Base-by-base conservation (phyloP, 2,329 filamentous ascomycete species). In the Xylaria sp. region DNA sequence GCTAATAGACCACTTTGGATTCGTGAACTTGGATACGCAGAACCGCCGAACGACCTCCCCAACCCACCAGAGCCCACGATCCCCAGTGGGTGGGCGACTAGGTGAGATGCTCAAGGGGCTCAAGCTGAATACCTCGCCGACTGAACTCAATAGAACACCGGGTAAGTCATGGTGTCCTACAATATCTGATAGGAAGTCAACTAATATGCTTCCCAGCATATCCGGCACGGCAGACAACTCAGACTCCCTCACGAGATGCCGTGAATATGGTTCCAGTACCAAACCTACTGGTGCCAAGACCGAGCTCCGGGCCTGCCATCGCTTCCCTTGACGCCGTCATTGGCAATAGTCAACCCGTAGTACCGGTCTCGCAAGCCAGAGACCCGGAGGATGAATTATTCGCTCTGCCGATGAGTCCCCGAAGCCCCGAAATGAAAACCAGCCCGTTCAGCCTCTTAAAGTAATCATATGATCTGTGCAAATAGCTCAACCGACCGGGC, bases 391-490 rank as follows among this genome's bases (percentile, higher is more conserved):
- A 96, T 60, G 92, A 90, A 47, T 79, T 96, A 2, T 97, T 97
- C 70, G 92, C 91, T 0, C 81, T 96, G 55, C 91, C 91, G 1
- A 85, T 96, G 76, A 93, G 90, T 69, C 92, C 92, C 1, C 81
- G 92, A 54, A 92, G 90, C 68, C 92, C 92, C 0, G 91, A 95
- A 66, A 91, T 94, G 79, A 85, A 86, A 56, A 90, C 86, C 67
- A 92, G 90, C 70, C 92, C 91, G 0, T 97, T 96, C 70, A 85
- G 82, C 67, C 75, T 83, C 30, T 63, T 83, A 58, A 75, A 60
- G 57, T 70, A 57, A 63, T 16, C 16, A 16, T 16, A 16, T 37
- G 9, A 46, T 39, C 19, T 30, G 44, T 23, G 13, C n/a, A n/a
- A 23, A 23, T 23, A 23, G 23, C 23, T 23, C 23, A 19, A 52